Percentiles rank a stretch among this genome's conserved stretches.
These are phyloP conservation scores for Petunia hybrid DNA, from an alignment of 305 asterid genomes.

Conservation along the genomic window DNA sequence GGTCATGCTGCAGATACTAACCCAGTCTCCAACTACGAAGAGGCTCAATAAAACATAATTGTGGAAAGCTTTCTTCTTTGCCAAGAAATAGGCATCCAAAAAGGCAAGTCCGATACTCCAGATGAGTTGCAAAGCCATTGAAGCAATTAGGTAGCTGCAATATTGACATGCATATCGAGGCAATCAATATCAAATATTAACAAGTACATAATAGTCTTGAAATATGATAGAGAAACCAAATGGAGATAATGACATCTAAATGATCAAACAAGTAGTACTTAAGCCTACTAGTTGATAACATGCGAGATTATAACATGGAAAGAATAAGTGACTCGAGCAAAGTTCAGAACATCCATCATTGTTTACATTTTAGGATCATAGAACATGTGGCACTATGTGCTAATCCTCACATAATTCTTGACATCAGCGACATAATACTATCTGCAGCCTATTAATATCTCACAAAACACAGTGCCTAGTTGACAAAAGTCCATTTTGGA, in stretches of 20 bases:
- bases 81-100: slow-evolving; percentile 54
- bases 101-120: slow-evolving; percentile 59
- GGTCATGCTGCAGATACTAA: slow-evolving; percentile 31
- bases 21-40: slow-evolving; percentile 71
- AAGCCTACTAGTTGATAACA: neutral
- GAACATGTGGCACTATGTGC: neutral
- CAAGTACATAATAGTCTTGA: neutral
- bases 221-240: neutral
- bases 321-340: neutral
- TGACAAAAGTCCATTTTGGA: neutral
- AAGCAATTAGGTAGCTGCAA: slow-evolving; percentile 63
- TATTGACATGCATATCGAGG: slow-evolving; percentile 15
- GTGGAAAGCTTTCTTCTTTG: slow-evolving; percentile 51
- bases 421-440: neutral
- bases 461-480: neutral
- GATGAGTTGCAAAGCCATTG: slow-evolving; percentile 60
- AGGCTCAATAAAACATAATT: slow-evolving; percentile 53
- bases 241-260: neutral
- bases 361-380: neutral
- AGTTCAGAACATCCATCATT: neutral
- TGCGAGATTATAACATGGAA: neutral
- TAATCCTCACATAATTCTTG: neutral
- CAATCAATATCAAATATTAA: neutral
- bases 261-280: neutral
- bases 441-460: neutral